Conservation (phyloP, 2,329 filamentous ascomycete genomes). For the Chaetomium globosum region DNA sequence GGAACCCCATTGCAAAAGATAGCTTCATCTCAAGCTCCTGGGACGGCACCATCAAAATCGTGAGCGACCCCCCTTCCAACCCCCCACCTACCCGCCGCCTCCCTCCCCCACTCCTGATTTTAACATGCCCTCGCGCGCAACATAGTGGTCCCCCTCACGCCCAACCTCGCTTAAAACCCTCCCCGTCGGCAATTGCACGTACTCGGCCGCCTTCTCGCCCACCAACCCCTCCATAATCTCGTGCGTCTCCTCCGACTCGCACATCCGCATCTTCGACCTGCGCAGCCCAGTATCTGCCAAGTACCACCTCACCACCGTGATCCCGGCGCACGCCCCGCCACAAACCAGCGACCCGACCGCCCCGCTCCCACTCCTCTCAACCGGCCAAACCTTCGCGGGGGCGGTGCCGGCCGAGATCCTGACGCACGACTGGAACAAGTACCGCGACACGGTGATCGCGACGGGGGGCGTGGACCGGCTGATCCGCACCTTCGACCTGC, state of each 20-base stretch:
- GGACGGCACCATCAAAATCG: conserved; percentile 94
- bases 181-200: conserved; percentile 90
- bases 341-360: conserved; percentile 37
- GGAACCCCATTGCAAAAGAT: conserved; percentile 90
- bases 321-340: conserved; percentile 76
- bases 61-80: conserved; percentile 41
- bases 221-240: conserved; percentile 84
- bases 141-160: conserved; percentile 79
- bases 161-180: conserved; percentile 77
- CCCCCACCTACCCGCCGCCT: background rate
- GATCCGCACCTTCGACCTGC: conserved; percentile 87
- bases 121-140: background rate
- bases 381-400: conserved; percentile 42
- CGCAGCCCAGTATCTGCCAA: conserved; percentile 81
- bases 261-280: conserved; percentile 88
- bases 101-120: conserved; percentile 6
- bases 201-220: conserved; percentile 87
- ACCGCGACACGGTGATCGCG: conserved; percentile 79
- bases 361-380: conserved; percentile 29
- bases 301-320: conserved; percentile 80
- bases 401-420: conserved; percentile 76
- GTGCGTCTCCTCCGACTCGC: conserved; percentile 84
- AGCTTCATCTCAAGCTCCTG: conserved; percentile 89
- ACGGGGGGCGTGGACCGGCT: conserved; percentile 85
- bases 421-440: conserved; percentile 99